Evolutionary conservation across 2,329 filamentous ascomycete species (phyloP), one percentile per base, ranked within the genome.

Genomic region (Colletotrichum agaves): DNA sequence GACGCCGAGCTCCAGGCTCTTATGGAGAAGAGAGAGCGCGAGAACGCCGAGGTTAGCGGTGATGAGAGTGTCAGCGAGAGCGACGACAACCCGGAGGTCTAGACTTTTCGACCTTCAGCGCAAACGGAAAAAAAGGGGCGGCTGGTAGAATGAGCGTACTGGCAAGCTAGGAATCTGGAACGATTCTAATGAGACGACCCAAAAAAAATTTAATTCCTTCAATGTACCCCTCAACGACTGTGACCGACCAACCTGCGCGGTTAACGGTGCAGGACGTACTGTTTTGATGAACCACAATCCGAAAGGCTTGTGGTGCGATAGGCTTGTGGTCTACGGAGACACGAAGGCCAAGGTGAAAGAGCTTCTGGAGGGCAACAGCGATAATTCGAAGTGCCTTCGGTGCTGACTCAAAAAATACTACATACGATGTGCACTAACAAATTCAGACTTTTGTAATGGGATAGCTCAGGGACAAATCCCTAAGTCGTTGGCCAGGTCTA

Each of bases 11-110:
- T 99, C 72, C 94, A 98, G 80, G 96, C 95, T 59, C 88, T 99
- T 72, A 99, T 99, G 96, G 96, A 98, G 87, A 98, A 98, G 90
- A 91, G 93, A 73, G 96, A 97, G 85, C 91, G 93, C 72, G 95
- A 98, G 88, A 99, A 99, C 82, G 93, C 93, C 78, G 93, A 99
- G 80, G 93, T 99, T 77, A 97, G 94, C 80, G 96, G 96, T 76
- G 97, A 99, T 79, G 96, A 99, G 86, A 96, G 94, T 79, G 87
- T 93, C 80, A 97, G 93, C 78, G 95, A 97, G 82, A 97, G 93
- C 78, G 96, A 98, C 77, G 96, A 98, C 78, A 94, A 93, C 78
- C 65, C 65, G 49, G 65, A 68, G 53, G 65, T 68, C 35, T 68
- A 68, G 61, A 60, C 19, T 46, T 55, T 63, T 49, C 47, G 12